phyloP scores from a whole-genome alignment of 2,329 filamentous ascomycete genomes.

The Cordyceps fumosorosea region DNA sequence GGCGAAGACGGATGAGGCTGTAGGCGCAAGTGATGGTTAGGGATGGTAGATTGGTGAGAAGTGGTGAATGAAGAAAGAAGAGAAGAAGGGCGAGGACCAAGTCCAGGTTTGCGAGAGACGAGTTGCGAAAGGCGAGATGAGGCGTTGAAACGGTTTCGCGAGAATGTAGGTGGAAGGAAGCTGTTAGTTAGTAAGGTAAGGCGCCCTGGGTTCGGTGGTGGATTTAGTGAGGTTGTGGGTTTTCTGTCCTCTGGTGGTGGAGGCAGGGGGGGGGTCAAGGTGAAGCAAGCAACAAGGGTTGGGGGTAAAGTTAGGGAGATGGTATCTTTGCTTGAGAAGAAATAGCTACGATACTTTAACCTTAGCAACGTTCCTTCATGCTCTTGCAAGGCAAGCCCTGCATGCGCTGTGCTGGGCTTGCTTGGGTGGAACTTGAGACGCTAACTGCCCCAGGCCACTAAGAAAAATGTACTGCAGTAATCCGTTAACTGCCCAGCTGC shows the following conservation, averaged over 20 bases:
- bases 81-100: neutral
- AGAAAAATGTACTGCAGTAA: too few relatives aligned
- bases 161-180: neutral
- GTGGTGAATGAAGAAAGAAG: neutral
- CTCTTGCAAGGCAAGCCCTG: too few relatives aligned
- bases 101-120: neutral
- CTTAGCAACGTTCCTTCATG: too few relatives aligned
- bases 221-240: too few relatives aligned
- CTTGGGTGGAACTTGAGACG: neutral
- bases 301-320: too few relatives aligned
- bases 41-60: neutral
- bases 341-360: too few relatives aligned
- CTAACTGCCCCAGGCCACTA: neutral
- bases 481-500: too few relatives aligned
- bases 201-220: neutral
- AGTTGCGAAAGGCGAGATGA: neutral
- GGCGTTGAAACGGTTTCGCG: conserved; percentile 6
- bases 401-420: neutral
- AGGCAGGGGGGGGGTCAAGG: too few relatives aligned
- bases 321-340: too few relatives aligned
- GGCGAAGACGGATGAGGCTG: conserved; percentile 35
- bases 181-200: neutral
- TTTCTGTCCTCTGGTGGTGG: too few relatives aligned
- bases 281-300: too few relatives aligned
- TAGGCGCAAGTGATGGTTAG: neutral